Evolutionary conservation across 2,329 filamentous ascomycete species (phyloP), one percentile per base, ranked within the genome.

Genomic region (Pyrenochaeta sp.): DNA sequence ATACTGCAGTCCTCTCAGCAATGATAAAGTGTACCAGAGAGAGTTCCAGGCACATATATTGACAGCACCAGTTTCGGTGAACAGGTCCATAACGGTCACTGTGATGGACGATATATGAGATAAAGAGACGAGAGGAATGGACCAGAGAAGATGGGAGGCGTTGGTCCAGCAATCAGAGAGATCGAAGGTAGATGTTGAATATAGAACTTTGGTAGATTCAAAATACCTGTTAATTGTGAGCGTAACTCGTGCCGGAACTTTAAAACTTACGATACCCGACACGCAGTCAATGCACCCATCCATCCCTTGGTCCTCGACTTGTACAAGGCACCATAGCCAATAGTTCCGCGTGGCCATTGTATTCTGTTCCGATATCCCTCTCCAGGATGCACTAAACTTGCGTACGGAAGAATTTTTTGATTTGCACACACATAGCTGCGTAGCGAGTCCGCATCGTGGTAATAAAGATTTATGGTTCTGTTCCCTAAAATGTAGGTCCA

Each of bases 91-190:
- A 4, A 40, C 14, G 2, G 37, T 40, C 18, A 40, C 18, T 14
- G 37, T 30, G 20, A 56, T 14, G n/a, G 21, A 30, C 1, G 47
- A 23, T 14, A 51, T 47, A 3, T 30, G n/a, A 35, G 27, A 31
- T 7, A 56, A 27, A 4, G 42, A 36, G n/a, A 29, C 5, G 17
- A 56, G 29, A 4, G 52, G 52, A 20, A 56, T 29, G 21, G 27
- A 23, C 53, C 49, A 56, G 5, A 20, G 49, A 10, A 56, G 49
- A 17, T 44, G 37, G 17, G 9, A 18, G 17, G 49, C 7, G 17
- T 45, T 31, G 1, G 35, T 15, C 53, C 49, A 52, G 35, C 48
- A 49, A 15, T 56, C 49, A 9, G 48, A 43, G 20, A 56, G 49
- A 31, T 56, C 44, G 39, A 56, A 52, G 18, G 27, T 36, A 12